Base-by-base conservation (phyloP, 2,329 filamentous ascomycete species). In the Trichoderma brevicompactum region DNA sequence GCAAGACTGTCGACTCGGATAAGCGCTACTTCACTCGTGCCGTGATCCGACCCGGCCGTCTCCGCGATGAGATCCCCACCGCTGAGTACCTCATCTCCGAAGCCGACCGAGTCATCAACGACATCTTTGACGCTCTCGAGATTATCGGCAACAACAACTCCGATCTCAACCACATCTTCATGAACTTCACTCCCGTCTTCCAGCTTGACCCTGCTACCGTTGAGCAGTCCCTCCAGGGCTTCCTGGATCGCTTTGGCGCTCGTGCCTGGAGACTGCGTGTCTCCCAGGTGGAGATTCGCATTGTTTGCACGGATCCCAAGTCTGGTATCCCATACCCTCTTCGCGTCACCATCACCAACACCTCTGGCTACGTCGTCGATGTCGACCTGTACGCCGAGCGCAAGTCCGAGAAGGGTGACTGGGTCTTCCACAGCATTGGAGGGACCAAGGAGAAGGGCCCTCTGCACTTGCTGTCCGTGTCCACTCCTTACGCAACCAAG, bases 141-240 rank as follows among this genome's bases (percentile, higher is more conserved):
- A 97, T 99, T 73, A 96, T 97, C 75, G 95, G 95, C 75, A 97
- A 97, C 85, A 98, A 97, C 83, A 96, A 96, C 82, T 97, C 95
- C 59, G 95, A 99, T 84, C 86, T 99, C 76, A 99, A 99, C 85
- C 95, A 99, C 82, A 95, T 99, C 85, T 99, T 99, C 84, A 95
- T 99, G 85, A 98, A 99, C 86, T 99, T 99, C 83, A 95, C 92
- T 0, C 92, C 94, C 9, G 92, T 97, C 66, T 98, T 99, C 88
- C 92, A 93, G 76, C 87, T 99, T 55, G 85, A 92, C 74, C 94
- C 95, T 3, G 82, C 87, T 66, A 92, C 97, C 81, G 92, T 99
- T 15, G 93, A 98, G 81, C 87, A 96, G 79, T 94, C 92, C 36
- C 87, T 99, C 28, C 92, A 91, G 74, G 94, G 94, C 64, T 99